A percentile compares a stretch with the other conserved stretches of the same genome.
Evolutionary conservation across 495 filamentous ascomycete species (phyloP).

Genomic region (Lentithecium fluviatile): DNA sequence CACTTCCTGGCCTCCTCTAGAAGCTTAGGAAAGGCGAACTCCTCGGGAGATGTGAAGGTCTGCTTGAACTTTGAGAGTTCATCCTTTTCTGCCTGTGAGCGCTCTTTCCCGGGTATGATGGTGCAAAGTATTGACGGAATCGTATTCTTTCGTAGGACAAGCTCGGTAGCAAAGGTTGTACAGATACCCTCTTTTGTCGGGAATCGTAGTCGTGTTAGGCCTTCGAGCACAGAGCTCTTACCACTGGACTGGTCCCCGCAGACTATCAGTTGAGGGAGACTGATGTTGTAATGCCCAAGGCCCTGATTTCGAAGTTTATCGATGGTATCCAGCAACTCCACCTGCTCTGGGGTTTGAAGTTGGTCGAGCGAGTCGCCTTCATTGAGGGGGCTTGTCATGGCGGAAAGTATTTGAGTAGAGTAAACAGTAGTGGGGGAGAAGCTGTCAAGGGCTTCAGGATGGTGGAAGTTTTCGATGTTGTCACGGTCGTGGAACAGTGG

Average conservation of each 20-base stretch:
- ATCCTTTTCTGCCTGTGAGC: constrained; percentile 25
- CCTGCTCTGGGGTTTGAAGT: constrained; percentile 34
- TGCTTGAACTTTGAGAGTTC: constrained; percentile 36
- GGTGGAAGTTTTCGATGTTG: too few relatives aligned
- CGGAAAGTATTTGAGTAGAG: too few relatives aligned
- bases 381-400: background rate
- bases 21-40: constrained; percentile 35
- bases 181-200: constrained; percentile 61
- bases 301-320: constrained; percentile 57
- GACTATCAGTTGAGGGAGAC: constrained; percentile 69
- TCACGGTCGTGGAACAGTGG: too few relatives aligned
- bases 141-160: constrained; percentile 48
- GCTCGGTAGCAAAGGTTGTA: constrained; percentile 67
- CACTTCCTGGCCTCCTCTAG: constrained; percentile 34
- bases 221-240: constrained; percentile 73
- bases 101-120: constrained; percentile 38
- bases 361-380: constrained; percentile 33
- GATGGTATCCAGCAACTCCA: constrained; percentile 54
- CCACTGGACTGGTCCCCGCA: constrained; percentile 70
- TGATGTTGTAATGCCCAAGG: constrained; percentile 51
- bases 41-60: constrained; percentile 14
- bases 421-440: too few relatives aligned
- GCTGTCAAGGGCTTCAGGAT: too few relatives aligned
- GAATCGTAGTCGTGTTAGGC: constrained; percentile 67
- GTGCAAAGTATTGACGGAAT: constrained; percentile 13